Evolutionary conservation across 2,329 filamentous ascomycete genomes (phyloP), one percentile per base, ranked within the genome.

Genomic region (Phyllosticta citrichinensis): DNA sequence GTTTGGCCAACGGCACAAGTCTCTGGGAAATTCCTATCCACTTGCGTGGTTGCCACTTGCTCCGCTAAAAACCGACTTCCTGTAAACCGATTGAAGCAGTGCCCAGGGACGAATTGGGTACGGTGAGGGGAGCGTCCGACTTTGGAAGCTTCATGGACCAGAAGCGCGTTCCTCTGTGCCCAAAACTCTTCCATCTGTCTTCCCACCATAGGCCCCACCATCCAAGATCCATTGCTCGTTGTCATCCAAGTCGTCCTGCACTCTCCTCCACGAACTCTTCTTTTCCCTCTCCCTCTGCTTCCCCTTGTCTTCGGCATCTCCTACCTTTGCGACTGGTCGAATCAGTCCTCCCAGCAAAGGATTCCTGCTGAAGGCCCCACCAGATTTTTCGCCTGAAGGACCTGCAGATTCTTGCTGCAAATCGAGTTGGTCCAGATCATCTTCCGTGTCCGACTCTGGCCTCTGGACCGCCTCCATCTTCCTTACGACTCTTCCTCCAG

Each of bases 401-500:
- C 55, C 24, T 17, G 24, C 20, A 17, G 51, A 52, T 52, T 52
- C 10, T 50, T 9, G 14, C 12, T 73, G 55, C 0, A 54, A 22
- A n/a, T 19, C n/a, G 14, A 19, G 70, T 0, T 75, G 73, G 4
- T 77, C 76, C 8, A 78, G 77, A 0, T 85, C 85, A 6, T 79
- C 83, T 3, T 75, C 75, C 3, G 82, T 83, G 24, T 72, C 71
- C 0, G 71, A 75, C 55, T 81, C 77, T 64, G 87, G 85, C 20
- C 82, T 73, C 4, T 85, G 81, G n/a, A 77, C 70, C 30, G 76
- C 73, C 17, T 82, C 83, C 82, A 89, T 89, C 66, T 83, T 83
- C 63, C 83, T 84, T 4, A 94, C 85, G 2, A 96, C 84, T 67
- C 87, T 91, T 19, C 87, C 87, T 0, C 87, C 87, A 9, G 86